Conservation (phyloP, 345 rosid genomes). For the Eucalyptus pauciflora region DNA sequence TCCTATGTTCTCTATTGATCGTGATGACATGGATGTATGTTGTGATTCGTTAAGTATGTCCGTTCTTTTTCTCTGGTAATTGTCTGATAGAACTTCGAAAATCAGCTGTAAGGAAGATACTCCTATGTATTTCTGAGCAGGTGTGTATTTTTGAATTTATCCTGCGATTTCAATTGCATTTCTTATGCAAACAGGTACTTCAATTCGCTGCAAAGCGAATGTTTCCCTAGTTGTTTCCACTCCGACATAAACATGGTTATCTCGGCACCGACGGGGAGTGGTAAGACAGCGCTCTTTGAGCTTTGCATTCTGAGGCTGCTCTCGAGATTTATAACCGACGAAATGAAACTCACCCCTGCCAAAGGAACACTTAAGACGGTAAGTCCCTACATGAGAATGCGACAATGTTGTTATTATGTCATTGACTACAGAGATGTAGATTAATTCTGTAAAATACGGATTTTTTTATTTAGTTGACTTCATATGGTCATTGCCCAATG, state of each 20-base stretch:
- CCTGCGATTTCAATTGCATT: background rate
- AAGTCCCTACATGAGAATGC: conserved; percentile 2
- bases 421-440: background rate
- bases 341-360: conserved; percentile 48
- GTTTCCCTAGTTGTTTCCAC: conserved; percentile 74
- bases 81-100: background rate
- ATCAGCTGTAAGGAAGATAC: background rate
- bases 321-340: conserved; percentile 50
- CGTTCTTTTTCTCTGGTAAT: background rate
- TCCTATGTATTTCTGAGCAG: background rate
- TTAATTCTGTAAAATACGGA: background rate
- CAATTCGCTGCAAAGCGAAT: conserved; percentile 92
- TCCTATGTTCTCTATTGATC: background rate
- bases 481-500: background rate
- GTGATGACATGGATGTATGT: background rate
- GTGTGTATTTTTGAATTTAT: background rate
- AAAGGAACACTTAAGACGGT: conserved; percentile 92
- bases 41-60: background rate
- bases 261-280: conserved; percentile 99
- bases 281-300: conserved; percentile 92
- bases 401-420: background rate
- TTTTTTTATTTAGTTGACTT: background rate
- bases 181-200: conserved; percentile 44
- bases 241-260: conserved; percentile 87
- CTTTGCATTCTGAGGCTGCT: conserved; percentile 87